These are phyloP conservation scores for Cyclaneusma minus DNA, from an alignment of 2,329 filamentous ascomycete species.

Conservation along the genomic window DNA sequence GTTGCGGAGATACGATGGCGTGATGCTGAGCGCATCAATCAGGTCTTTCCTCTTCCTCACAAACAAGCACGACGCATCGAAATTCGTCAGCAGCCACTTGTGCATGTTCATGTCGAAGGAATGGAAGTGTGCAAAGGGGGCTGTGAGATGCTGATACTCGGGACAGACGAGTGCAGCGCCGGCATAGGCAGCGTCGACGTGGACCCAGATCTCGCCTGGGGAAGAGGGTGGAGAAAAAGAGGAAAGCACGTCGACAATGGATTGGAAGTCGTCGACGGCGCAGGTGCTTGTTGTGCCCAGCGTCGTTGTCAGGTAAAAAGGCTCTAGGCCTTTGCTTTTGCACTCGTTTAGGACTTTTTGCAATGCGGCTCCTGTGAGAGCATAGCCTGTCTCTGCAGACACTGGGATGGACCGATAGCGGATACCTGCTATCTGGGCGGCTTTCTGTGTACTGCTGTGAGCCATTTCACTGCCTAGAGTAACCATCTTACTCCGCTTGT, in stretches of 20 bases:
- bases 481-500: conserved; percentile 56
- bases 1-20: conserved; percentile 71
- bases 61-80: conserved; percentile 71
- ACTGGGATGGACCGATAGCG: conserved; percentile 58
- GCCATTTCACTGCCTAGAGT: conserved; percentile 66
- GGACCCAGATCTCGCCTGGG: conserved; percentile 60
- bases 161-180: conserved; percentile 71
- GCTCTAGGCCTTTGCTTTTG: conserved; percentile 54
- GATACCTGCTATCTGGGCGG: conserved; percentile 73
- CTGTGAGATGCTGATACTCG: conserved; percentile 57
- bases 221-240: conserved; percentile 22
- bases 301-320: conserved; percentile 75
- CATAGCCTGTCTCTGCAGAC: conserved; percentile 44
- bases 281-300: conserved; percentile 82
- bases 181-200: conserved; percentile 87
- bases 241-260: conserved; percentile 18
- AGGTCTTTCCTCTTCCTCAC: conserved; percentile 62
- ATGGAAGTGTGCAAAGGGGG: conserved; percentile 53
- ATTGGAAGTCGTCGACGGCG: conserved; percentile 63
- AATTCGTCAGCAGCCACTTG: conserved; percentile 93
- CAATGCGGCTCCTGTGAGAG: conserved; percentile 51
- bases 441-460: conserved; percentile 78
- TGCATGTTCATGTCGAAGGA: conserved; percentile 94
- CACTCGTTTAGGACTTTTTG: conserved; percentile 46
- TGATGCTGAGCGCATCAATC: conserved; percentile 64